These are phyloP conservation scores for Herpetomonas samuelpessoai DNA, from an alignment of 208 protist species.

Conservation along the genomic window DNA sequence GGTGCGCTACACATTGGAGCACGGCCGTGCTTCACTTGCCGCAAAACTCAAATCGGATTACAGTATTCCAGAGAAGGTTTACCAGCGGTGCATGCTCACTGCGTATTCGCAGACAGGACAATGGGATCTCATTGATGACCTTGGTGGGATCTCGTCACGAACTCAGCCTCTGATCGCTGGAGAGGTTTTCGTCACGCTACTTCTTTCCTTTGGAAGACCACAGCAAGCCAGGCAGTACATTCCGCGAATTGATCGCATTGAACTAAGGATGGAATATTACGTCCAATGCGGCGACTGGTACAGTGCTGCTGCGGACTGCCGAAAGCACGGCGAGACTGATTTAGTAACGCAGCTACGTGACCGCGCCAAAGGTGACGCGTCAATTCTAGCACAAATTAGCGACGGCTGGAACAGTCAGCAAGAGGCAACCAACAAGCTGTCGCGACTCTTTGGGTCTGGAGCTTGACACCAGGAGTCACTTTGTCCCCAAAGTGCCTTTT, in stretches of 20 bases:
- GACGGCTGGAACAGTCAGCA: conserved; percentile 63
- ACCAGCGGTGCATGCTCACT: conserved; percentile 62
- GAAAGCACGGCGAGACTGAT: conserved; percentile 45
- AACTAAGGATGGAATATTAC: conserved; percentile 80
- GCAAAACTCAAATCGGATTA: conserved; percentile 57
- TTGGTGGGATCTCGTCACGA: conserved; percentile 32
- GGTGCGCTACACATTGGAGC: conserved; percentile 59
- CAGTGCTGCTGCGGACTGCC: conserved; percentile 62
- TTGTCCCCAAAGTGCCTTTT: no score
- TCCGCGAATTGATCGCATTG: conserved; percentile 51
- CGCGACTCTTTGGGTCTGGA: conserved; percentile 11
- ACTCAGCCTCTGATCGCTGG: conserved; percentile 44
- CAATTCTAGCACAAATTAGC: conserved; percentile 52
- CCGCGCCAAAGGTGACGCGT: conserved; percentile 56
- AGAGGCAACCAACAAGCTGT: conserved; percentile 23
- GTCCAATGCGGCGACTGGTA: conserved; percentile 76
- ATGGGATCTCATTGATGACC: conserved; percentile 72
- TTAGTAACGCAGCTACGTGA: conserved; percentile 64
- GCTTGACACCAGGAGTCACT: no score
- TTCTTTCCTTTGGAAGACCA: conserved; percentile 47
- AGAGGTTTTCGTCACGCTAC: conserved; percentile 46
- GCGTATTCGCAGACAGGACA: conserved; percentile 53
- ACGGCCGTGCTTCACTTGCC: conserved; percentile 40
- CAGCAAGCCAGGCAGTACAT: conserved; percentile 79
- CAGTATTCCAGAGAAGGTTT: conserved; percentile 69